These are phyloP conservation scores for Glycyrrhiza uralensis DNA, from an alignment of 306 rosid species.

Conservation along the genomic window DNA sequence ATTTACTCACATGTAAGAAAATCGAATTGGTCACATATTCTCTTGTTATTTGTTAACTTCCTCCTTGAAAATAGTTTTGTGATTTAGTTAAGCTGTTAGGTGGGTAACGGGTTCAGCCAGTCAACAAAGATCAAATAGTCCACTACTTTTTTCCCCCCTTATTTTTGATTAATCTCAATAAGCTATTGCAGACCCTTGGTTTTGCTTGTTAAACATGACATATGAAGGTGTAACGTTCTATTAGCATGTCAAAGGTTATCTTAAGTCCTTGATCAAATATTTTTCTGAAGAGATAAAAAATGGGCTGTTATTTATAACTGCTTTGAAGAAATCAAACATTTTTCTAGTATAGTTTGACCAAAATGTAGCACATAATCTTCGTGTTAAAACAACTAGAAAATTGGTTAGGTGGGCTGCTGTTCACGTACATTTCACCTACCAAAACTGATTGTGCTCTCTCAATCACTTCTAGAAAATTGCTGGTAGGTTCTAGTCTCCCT, in stretches of 20 bases:
- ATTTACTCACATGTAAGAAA: not conserved
- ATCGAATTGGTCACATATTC: not conserved
- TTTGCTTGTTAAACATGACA: not conserved
- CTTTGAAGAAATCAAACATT: not conserved
- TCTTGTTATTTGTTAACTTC: not conserved
- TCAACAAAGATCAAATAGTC: not conserved
- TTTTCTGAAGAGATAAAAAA: not conserved
- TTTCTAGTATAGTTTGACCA: not conserved
- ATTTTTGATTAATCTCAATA: not conserved
- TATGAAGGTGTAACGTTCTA: not conserved
- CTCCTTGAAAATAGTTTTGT: constrained; percentile 9
- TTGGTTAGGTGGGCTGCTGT: not conserved
- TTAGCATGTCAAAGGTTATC: not conserved
- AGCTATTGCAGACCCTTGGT: not conserved
- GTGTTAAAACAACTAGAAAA: not conserved
- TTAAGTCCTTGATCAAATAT: not conserved
- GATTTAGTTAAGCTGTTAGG: constrained; percentile 1
- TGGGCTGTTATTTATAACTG: not conserved
- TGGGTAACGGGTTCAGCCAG: not conserved
- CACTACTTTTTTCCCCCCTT: not conserved
- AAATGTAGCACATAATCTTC: constrained; percentile 1
- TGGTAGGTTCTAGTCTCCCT: constrained; percentile 10
- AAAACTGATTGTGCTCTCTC: not conserved
- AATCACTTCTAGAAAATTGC: not conserved
- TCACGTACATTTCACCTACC: constrained; percentile 20